A percentile compares a stretch with the other conserved stretches of the same genome.
Conservation (phyloP, 257 asterid genomes). For the Primulina huaijiensis region DNA sequence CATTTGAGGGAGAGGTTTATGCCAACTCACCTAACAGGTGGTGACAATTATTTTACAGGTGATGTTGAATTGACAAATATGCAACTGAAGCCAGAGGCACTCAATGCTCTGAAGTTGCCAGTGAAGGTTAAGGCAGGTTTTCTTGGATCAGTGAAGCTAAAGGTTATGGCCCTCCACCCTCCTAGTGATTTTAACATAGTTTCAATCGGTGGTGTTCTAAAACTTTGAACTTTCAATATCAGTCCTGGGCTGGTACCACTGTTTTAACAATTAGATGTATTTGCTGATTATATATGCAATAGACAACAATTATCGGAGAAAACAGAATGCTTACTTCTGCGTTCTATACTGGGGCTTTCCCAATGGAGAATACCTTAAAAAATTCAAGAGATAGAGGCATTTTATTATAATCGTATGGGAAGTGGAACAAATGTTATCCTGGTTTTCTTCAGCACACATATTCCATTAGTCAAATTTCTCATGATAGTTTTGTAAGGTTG, state of each 20-base stretch:
- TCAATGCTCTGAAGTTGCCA: slow-evolving; percentile 93
- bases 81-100: slow-evolving; percentile 99
- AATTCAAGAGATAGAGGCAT: not conserved
- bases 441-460: not conserved
- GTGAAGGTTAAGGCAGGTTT: slow-evolving; percentile 98
- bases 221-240: slow-evolving; percentile 13
- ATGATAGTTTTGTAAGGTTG: too few relatives aligned
- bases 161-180: slow-evolving; percentile 54
- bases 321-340: not conserved
- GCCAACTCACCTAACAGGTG: too few relatives aligned
- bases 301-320: not conserved
- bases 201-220: slow-evolving; percentile 13
- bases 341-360: slow-evolving; percentile 1
- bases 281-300: not conserved
- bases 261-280: not conserved
- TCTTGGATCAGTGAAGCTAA: slow-evolving; percentile 94
- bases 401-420: not conserved
- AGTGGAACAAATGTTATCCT: not conserved
- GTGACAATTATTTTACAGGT: slow-evolving; percentile 41
- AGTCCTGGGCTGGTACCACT: not conserved
- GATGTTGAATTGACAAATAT: slow-evolving; percentile 90
- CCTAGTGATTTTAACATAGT: slow-evolving; percentile 22
- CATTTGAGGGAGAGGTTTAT: too few relatives aligned
- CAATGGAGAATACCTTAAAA: not conserved
- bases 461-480: too few relatives aligned